Base-by-base conservation (phyloP, 2,329 filamentous ascomycete genomes). In the Venturia nashicola region DNA sequence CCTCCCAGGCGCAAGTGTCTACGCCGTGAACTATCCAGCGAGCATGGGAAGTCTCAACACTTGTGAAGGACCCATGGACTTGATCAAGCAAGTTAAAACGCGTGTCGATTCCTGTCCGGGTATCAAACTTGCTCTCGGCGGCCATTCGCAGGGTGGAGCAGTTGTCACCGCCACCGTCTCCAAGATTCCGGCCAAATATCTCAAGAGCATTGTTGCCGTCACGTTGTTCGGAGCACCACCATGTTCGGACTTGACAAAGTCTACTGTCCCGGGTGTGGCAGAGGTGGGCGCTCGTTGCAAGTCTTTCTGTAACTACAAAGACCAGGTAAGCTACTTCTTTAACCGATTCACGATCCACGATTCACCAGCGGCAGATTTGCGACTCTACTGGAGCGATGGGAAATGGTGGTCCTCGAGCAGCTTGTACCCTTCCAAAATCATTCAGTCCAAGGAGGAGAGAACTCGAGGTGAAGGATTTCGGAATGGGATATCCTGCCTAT, bases 11-110 rank as follows among this genome's bases (percentile, higher is more conserved):
- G 14, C 63, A 3, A 57, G 2, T 18, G 63, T 20, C 6, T 59
- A 65, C 55, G 32, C 63, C 6, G 59, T 65, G 2, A n/a, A 65
- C 18, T 65, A 65, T 20, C 63, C 63, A 5, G 63, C 48, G 5
- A 27, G 14, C 18, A 55, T 59, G 61, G 34, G 8, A 23, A 43
- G 61, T 59, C 9, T 43, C 23, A 36, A 63, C 16, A 39, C 46
- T 32, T 63, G 46, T 16, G n/a, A 42, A 2, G 61, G 51, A 5
- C 34, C 51, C 7, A 59, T 34, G 6, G 51, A 43, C 27, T 43
- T 63, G 27, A 39, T 63, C 39, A 59, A 14, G 5, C 20, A n/a
- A 7, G 27, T 63, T 3, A 34, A 55, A n/a, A n/a, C 32, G 32
- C 46, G 46, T 27, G 32, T 39, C 6, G 44, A 39, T 8, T n/a